Percentiles rank a stretch among this genome's conserved stretches.
phyloP scores from a whole-genome alignment of 805 yeast species.

The Lipomyces mesembrius region DNA sequence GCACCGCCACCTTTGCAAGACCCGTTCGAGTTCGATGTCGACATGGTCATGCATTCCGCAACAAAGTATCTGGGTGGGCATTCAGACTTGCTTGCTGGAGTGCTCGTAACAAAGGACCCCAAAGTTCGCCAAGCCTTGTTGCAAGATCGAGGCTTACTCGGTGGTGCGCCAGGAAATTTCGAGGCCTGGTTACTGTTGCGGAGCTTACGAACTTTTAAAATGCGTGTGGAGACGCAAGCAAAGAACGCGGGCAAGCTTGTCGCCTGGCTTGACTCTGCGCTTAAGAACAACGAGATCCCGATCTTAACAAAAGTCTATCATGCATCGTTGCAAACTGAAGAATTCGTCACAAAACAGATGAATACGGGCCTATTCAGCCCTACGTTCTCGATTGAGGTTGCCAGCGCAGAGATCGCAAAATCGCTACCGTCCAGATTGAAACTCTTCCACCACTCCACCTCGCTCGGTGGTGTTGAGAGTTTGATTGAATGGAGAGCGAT shows the following conservation, averaged over 20 bases:
- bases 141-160: slow-evolving; percentile 70
- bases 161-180: slow-evolving; percentile 77
- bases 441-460: slow-evolving; percentile 87
- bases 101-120: slow-evolving; percentile 65
- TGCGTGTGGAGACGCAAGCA: slow-evolving; percentile 72
- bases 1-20: slow-evolving; percentile 91
- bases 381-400: slow-evolving; percentile 68
- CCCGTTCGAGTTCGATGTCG: slow-evolving; percentile 83
- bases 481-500: slow-evolving; percentile 88
- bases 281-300: slow-evolving; percentile 52
- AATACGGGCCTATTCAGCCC: slow-evolving; percentile 67
- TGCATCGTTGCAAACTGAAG: slow-evolving; percentile 76
- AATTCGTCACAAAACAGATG: slow-evolving; percentile 67
- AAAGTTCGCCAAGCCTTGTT: slow-evolving; percentile 54
- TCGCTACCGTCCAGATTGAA: slow-evolving; percentile 65
- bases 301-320: slow-evolving; percentile 62
- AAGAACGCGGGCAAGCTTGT: slow-evolving; percentile 66
- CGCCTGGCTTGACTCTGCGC: slow-evolving; percentile 54
- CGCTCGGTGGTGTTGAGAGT: slow-evolving; percentile 91
- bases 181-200: slow-evolving; percentile 77
- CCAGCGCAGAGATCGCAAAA: slow-evolving; percentile 59
- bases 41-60: slow-evolving; percentile 88
- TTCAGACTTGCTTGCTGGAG: slow-evolving; percentile 85
- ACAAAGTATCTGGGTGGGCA: slow-evolving; percentile 97
- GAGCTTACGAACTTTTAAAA: slow-evolving; percentile 77